Evolutionary conservation across 2,329 filamentous ascomycete genomes (phyloP), one percentile per base, ranked within the genome.

Genomic region (Penicillium sp.): DNA sequence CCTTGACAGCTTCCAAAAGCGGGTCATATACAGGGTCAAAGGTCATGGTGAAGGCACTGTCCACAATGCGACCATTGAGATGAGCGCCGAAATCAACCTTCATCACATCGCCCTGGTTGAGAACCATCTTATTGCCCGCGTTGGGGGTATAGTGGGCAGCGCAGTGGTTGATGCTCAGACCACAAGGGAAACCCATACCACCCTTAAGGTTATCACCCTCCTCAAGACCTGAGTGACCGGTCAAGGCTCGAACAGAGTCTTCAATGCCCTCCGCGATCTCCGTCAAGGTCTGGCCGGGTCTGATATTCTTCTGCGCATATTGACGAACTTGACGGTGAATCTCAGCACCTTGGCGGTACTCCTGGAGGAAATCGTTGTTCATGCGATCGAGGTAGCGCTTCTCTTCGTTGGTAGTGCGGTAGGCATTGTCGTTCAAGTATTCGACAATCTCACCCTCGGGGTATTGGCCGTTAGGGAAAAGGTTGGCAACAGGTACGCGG

Each of bases 181-280:
- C 91, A 22, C 88, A 91, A 5, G 91, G 91, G 76, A 96, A 96
- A 4, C 89, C 91, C 83, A 95, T 90, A 53, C 91, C 90, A 29
- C 86, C 90, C 67, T 86, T 84, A 60, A 92, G 77, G 51, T 86
- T 87, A 67, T 95, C 90, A 5, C 91, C 91, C 66, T 92, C 88
- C 58, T 88, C 82, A 42, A 94, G 75, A 7, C 90, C 91, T 63
- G 83, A 80, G 71, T 95, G 89, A 6, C 89, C 90, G 2, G 88
- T 88, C 60, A 95, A 75, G 29, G 87, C 85, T 60, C 90, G 85
- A 33, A 94, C 89, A 49, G 89, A 84, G 70, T 93, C 85, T 73
- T 95, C 91, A 65, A 96, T 95, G n/a, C 87, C 88, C 70, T 93
- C 87, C 8, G 90, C 89, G 63, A 95, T 93, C 72, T 92, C 87